Percentiles rank a stretch among this genome's conserved stretches.
phyloP scores from a whole-genome alignment of 2,329 filamentous ascomycete genomes.

The Alternaria angustiovoidea region DNA sequence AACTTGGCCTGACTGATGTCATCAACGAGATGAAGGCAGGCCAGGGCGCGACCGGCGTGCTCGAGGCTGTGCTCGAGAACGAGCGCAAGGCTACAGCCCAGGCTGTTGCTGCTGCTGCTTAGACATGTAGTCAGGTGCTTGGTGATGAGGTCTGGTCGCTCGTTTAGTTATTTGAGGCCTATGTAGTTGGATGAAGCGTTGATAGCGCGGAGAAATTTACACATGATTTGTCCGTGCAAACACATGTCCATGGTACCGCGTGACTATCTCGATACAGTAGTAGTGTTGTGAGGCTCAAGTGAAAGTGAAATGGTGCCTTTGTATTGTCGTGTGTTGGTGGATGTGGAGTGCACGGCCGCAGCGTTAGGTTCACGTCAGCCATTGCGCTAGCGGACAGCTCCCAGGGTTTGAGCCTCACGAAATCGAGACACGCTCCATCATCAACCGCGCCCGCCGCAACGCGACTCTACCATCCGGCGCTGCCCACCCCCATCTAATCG shows the following conservation, averaged over 20 bases:
- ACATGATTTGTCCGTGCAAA: constrained; percentile 2
- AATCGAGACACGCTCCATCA: constrained; percentile 21
- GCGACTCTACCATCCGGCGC: constrained; percentile 14
- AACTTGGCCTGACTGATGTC: constrained; percentile 75
- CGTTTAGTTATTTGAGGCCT: constrained; percentile 39
- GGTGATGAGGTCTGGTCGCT: constrained; percentile 39
- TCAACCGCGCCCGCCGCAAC: constrained; percentile 17
- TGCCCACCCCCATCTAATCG: neutral
- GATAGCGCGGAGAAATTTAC: constrained; percentile 13
- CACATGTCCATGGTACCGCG: neutral
- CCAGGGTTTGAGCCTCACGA: constrained; percentile 17
- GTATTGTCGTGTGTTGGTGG: neutral
- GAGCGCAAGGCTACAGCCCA: constrained; percentile 55
- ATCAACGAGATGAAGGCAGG: constrained; percentile 62
- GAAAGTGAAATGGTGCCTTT: neutral
- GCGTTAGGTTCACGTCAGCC: constrained; percentile 10
- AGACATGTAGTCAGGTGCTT: neutral
- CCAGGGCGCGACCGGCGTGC: constrained; percentile 53
- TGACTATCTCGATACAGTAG: neutral
- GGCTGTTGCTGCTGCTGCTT: constrained; percentile 55
- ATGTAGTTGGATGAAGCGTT: constrained; percentile 7
- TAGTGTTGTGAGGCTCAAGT: neutral
- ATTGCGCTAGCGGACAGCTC: constrained; percentile 5
- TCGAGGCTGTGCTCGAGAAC: constrained; percentile 59
- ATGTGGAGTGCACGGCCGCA: constrained; percentile 12